Base-by-base conservation (phyloP, 106 monocot genomes). In the Triglochin maritima region DNA sequence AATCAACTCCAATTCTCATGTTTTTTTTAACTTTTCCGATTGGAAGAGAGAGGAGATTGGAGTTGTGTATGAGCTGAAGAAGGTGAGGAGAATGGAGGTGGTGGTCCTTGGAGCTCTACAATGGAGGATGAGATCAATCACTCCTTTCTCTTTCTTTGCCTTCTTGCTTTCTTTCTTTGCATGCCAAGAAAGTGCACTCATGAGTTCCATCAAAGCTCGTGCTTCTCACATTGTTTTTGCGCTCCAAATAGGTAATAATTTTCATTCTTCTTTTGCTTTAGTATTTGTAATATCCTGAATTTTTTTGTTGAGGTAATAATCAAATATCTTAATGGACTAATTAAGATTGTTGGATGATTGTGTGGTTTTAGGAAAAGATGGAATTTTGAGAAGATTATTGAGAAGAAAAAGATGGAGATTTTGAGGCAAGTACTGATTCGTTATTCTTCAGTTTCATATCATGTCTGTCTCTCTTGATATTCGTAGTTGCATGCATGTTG, bases 51-150 rank as follows among this genome's bases (percentile, higher is more conserved):
- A 53, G 44, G 79, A 75, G 53, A 83, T 78, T 49, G 77, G 81
- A 2, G 70, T 95, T 75, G 72, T 87, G 5, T 85, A 80, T 85
- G 85, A 87, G 44, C 59, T 65, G 2, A 72, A 60, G 59, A 89
- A 87, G 54, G 80, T 95, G 56, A 77, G 69, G 5, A 78, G 87
- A 59, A 95, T 95, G 95, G 95, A 95, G 65, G 70, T 85, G 14
- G 46, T 90, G 3, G 85, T 95, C 14, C 87, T 95, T 45, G 76
- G 80, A 16, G 72, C 83, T 53, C 75, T 95, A 8, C 77, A 80
- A 8, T 95, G 95, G 95, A 73, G 95, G 79, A 87, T 87, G 95
- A 87, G 95, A 55, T 95, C 95, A 17, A 79, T 95, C 77, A 95
- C 90, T 5, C 95, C 95, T 15, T 85, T 95, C 83, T 81, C 83